Base-by-base conservation (phyloP, 768 basidiomycete species). In the Pleurotus giganteus region DNA sequence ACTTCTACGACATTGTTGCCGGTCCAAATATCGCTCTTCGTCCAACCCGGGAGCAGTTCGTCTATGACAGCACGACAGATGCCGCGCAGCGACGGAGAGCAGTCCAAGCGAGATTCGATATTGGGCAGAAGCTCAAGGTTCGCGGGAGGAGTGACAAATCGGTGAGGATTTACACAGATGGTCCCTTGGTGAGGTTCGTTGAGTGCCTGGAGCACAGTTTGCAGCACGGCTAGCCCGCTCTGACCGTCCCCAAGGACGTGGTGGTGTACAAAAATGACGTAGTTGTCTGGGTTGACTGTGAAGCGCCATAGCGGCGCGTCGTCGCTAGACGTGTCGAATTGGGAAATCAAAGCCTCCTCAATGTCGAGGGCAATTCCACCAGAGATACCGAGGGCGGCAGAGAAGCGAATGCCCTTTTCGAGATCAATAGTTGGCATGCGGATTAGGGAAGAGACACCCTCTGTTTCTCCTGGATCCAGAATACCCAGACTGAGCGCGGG, bases 171-270 rank as follows among this genome's bases (percentile, higher is more conserved):
- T 12, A 13, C 9, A 31, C 17, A 24, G n/a, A n/a, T 37, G 12
- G 32, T 21, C 6, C 8, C 43, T 19, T 21, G 19, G 24, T 17
- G 8, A 15, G 21, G 7, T 13, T 26, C 26, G 49, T 51, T 51
- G 13, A 51, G 49, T 13, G 49, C 49, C 34, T 37, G 32, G 3
- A 51, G 17, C 12, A 51, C 19, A 11, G 31, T 51, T 9, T 37
- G 49, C 19, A 51, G 34, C 4, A 51, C 49, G 9, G 34, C 49
- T 11, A 51, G 34, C n/a, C 49, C 49, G 37, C 49, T 51, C 23
- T 51, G 49, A 5, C 49, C 49, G 21, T 51, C 49, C 5, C 49
- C 49, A 23, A 51, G 49, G 21, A 51, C 32, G 17, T 51, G 49
- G 23, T 51, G 49, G 34, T 51, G 37, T 17, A 51, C 31, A 13